Base-by-base conservation (phyloP, 176 grass and related monocot genomes). In the Bolboschoenus planiculmis region DNA sequence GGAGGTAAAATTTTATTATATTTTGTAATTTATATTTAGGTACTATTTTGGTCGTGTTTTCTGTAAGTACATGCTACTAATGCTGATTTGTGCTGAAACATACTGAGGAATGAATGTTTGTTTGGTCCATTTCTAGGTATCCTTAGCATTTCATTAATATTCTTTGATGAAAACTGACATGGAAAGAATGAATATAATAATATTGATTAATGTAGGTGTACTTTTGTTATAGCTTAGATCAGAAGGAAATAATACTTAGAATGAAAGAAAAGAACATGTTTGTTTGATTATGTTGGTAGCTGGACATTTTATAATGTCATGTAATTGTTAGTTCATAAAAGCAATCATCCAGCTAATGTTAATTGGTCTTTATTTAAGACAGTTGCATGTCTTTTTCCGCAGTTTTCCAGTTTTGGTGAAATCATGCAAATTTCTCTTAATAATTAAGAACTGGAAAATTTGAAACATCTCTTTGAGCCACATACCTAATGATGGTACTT, bases 1-100 rank as follows among this genome's bases (percentile, higher is more conserved):
- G 82, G 90, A 98, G 93, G 95, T 98, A 91, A 95, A 84, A 29
- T 20, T n/a, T 29, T 74, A 5, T 29, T 48, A 27, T 26, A 48
- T 27, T 47, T 59, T 89, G 27, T 35, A 13, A 56, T 48, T 29
- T 51, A 53, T 6, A 33, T 53, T 46, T 53, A 77, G 26, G 44
- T 3, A 24, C n/a, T 42, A 43, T 21, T 23, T 71, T 67, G 15
- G 10, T 65, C 31, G 37, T 66, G 62, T 30, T 66, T 66, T 14
- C 5, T 4, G 14, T 66, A 11, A 14, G 27, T 36, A 37, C 14
- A 37, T 66, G 62, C 33, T 35, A 62, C 10, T 66, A 37, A 7
- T 66, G 33, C 18, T 20, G 33, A 66, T 20, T 39, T 70, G 9
- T 42, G 23, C 16, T 40, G 8, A 70, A 35, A 39, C 31, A 1